Conservation (phyloP, 2,329 filamentous ascomycete species). For the Ceratocystis albifundus region DNA sequence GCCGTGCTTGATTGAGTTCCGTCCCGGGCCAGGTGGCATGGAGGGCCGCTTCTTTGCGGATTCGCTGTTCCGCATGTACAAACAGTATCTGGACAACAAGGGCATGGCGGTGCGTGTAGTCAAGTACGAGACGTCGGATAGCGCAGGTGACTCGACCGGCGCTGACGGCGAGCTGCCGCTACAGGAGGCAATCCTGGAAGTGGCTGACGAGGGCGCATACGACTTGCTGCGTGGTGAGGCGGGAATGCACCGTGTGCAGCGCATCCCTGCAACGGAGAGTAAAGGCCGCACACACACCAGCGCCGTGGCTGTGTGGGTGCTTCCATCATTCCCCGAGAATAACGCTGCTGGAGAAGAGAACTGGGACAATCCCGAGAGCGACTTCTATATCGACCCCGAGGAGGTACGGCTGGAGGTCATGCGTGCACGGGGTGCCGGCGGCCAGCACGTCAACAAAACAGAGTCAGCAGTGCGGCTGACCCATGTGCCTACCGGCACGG, state of each 20-base stretch:
- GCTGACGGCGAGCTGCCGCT: constrained; percentile 55
- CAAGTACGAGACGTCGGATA: constrained; percentile 67
- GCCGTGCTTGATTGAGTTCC: constrained; percentile 82
- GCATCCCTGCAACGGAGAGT: constrained; percentile 80
- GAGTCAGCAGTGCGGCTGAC: constrained; percentile 91
- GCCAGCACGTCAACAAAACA: constrained; percentile 97
- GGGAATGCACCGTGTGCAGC: constrained; percentile 89
- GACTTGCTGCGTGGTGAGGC: constrained; percentile 73
- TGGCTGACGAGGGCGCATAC: constrained; percentile 67
- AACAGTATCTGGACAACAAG: constrained; percentile 57
- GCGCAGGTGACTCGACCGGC: constrained; percentile 42
- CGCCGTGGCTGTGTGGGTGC: constrained; percentile 80
- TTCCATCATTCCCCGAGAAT: constrained; percentile 63
- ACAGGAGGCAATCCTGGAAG: constrained; percentile 77
- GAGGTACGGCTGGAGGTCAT: constrained; percentile 83
- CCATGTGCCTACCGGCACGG: constrained; percentile 73
- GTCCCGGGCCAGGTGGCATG: constrained; percentile 80
- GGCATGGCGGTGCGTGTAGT: constrained; percentile 57
- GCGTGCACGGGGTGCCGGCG: constrained; percentile 82
- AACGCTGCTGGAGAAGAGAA: constrained; percentile 42
- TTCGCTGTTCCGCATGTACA: constrained; percentile 83
- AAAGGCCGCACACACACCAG: constrained; percentile 90
- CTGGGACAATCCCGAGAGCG: constrained; percentile 72
- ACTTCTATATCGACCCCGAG: constrained; percentile 77
- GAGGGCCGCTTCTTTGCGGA: constrained; percentile 87